These are phyloP conservation scores for Hirsutella minnesotensis DNA, from an alignment of 2,329 filamentous ascomycete genomes.

Conservation along the genomic window DNA sequence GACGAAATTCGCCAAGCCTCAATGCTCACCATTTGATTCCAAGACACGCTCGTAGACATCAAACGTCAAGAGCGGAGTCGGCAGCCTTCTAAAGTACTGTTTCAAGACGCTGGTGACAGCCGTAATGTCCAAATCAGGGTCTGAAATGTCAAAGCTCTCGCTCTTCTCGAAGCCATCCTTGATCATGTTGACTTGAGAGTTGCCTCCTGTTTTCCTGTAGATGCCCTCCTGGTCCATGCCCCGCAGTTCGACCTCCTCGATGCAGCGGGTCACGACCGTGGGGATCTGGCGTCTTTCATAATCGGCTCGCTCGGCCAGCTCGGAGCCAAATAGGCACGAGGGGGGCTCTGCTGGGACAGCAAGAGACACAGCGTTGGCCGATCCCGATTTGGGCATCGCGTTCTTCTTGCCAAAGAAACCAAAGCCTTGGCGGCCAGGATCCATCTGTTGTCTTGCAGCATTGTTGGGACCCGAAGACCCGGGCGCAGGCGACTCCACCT, in stretches of 20 bases:
- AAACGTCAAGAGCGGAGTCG: slow-evolving; percentile 79
- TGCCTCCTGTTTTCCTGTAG: slow-evolving; percentile 93
- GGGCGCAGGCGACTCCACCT: slow-evolving; percentile 34
- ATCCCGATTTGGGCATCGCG: slow-evolving; percentile 39
- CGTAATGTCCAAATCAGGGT: slow-evolving; percentile 88
- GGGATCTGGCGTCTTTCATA: slow-evolving; percentile 84
- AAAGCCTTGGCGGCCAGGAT: slow-evolving; percentile 45
- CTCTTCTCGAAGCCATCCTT: slow-evolving; percentile 84
- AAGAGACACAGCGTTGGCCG: slow-evolving; percentile 26
- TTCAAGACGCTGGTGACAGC: slow-evolving; percentile 92
- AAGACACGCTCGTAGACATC: slow-evolving; percentile 84
- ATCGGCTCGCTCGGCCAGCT: slow-evolving; percentile 74
- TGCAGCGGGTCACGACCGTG: slow-evolving; percentile 81
- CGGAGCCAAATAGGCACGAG: slow-evolving; percentile 70
- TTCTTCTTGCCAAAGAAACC: slow-evolving; percentile 57
- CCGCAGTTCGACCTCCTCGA: slow-evolving; percentile 89
- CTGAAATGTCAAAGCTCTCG: slow-evolving; percentile 82
- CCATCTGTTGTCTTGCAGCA: slow-evolving; percentile 12
- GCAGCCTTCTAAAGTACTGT: slow-evolving; percentile 93
- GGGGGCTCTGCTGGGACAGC: slow-evolving; percentile 39
- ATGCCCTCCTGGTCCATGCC: slow-evolving; percentile 98
- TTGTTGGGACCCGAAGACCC: slow-evolving; percentile 15
- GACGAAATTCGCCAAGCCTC: neutral
- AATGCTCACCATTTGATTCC: slow-evolving; percentile 62
- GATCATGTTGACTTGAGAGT: slow-evolving; percentile 79